Conservation (phyloP, 148 eudicot genomes). For the Polygonum aviculare region DNA sequence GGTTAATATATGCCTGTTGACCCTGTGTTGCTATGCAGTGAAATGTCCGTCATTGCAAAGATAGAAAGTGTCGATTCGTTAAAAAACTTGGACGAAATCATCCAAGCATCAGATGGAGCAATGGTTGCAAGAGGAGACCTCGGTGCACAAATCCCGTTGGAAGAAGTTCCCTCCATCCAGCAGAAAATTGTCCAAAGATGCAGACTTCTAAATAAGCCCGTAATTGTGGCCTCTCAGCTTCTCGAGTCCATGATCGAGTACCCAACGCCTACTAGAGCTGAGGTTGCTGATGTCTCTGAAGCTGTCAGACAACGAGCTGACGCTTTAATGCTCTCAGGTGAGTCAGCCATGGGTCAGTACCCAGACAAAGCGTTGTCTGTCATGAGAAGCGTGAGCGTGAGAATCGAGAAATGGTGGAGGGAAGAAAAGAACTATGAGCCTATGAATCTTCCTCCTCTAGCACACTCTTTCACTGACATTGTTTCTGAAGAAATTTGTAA, state of each 20-base stretch:
- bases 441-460: conserved; percentile 49
- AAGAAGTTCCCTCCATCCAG: conserved; percentile 91
- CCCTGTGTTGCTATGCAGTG: conserved; percentile 31
- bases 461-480: conserved; percentile 49
- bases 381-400: conserved; percentile 80
- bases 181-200: conserved; percentile 80
- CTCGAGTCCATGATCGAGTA: conserved; percentile 97
- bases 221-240: conserved; percentile 92
- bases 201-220: conserved; percentile 76
- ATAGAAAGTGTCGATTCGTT: conserved; percentile 93
- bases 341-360: conserved; percentile 91
- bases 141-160: conserved; percentile 95
- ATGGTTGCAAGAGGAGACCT: conserved; percentile 99
- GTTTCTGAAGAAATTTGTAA: conserved; percentile 86
- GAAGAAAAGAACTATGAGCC: conserved; percentile 69
- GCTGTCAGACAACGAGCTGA: conserved; percentile 95
- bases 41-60: conserved; percentile 76
- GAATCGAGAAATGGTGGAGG: conserved; percentile 95
- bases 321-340: conserved; percentile 95
- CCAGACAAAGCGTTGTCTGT: conserved; percentile 90
- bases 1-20: background rate
- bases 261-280: conserved; percentile 97
- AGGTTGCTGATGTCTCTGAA: conserved; percentile 98
- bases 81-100: conserved; percentile 81
- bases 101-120: conserved; percentile 85